Evolutionary conservation across 345 rosid species (phyloP).

Genomic region (Angophora floribunda): DNA sequence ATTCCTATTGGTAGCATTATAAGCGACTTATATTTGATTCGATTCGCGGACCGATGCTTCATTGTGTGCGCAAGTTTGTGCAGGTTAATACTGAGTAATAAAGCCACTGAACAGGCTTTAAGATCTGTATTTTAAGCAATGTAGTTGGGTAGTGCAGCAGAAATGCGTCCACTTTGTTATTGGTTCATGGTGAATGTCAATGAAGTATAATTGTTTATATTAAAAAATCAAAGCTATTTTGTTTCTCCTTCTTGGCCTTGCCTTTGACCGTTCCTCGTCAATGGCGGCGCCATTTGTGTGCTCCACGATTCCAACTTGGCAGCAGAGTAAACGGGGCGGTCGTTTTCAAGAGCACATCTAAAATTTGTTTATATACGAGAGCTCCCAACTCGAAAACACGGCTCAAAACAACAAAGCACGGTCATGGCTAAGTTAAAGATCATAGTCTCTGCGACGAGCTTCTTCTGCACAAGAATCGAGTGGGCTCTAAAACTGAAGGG

Average conservation of each 20-base stretch:
- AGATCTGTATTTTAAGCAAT: neutral
- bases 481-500: conserved; percentile 24
- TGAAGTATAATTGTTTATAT: too few relatives aligned
- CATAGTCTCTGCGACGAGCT: neutral
- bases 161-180: neutral
- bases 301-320: neutral
- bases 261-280: neutral
- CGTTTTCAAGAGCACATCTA: neutral
- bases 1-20: neutral
- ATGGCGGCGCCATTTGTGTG: neutral
- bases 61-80: neutral
- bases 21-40: neutral
- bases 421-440: conserved; percentile 5
- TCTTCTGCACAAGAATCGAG: conserved; percentile 10
- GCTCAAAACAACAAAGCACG: neutral
- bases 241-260: too few relatives aligned
- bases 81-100: neutral
- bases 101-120: neutral
- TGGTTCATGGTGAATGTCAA: too few relatives aligned
- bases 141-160: neutral
- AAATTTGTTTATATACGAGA: neutral
- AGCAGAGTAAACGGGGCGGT: neutral
- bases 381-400: neutral
- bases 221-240: too few relatives aligned
- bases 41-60: neutral